Conservation (phyloP, 768 basidiomycete genomes). For the Boletus rubropictus region DNA sequence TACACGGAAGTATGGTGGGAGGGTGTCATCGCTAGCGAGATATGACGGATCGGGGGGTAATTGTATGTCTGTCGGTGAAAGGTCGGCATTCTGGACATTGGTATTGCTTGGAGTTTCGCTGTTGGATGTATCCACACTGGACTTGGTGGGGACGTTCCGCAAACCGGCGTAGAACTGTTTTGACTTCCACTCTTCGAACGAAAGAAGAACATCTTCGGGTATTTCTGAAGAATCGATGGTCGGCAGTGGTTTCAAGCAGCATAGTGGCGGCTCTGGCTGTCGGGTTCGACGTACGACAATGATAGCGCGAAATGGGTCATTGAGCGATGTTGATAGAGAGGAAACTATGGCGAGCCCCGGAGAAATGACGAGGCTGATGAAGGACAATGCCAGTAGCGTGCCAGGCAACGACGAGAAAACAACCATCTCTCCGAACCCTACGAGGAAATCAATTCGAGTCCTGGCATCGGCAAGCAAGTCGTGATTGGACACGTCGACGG, state of each 20-base stretch:
- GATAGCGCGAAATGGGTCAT: slow-evolving; percentile 61
- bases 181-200: slow-evolving; percentile 87
- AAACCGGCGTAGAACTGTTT: slow-evolving; percentile 47
- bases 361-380: slow-evolving; percentile 31
- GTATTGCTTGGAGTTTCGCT: not conserved
- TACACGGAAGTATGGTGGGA: slow-evolving; percentile 62
- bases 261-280: slow-evolving; percentile 54
- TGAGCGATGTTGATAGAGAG: slow-evolving; percentile 33
- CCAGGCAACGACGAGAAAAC: slow-evolving; percentile 5
- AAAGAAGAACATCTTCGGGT: slow-evolving; percentile 59
- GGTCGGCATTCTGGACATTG: slow-evolving; percentile 3
- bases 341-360: slow-evolving; percentile 30
- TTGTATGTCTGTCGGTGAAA: slow-evolving; percentile 3
- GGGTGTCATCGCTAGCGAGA: slow-evolving; percentile 14
- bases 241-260: slow-evolving; percentile 55
- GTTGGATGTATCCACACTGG: slow-evolving; percentile 5
- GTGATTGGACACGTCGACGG: slow-evolving; percentile 5
- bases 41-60: slow-evolving; percentile 13
- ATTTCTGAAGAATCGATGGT: slow-evolving; percentile 36
- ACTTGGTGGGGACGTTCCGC: slow-evolving; percentile 20
- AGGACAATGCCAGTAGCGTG: slow-evolving; percentile 27
- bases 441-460: not conserved
- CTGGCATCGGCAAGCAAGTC: slow-evolving; percentile 9
- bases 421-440: slow-evolving; percentile 9
- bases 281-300: slow-evolving; percentile 39